These are phyloP conservation scores for Fibroporia radiculosa DNA, from an alignment of 768 basidiomycete genomes.

Conservation along the genomic window DNA sequence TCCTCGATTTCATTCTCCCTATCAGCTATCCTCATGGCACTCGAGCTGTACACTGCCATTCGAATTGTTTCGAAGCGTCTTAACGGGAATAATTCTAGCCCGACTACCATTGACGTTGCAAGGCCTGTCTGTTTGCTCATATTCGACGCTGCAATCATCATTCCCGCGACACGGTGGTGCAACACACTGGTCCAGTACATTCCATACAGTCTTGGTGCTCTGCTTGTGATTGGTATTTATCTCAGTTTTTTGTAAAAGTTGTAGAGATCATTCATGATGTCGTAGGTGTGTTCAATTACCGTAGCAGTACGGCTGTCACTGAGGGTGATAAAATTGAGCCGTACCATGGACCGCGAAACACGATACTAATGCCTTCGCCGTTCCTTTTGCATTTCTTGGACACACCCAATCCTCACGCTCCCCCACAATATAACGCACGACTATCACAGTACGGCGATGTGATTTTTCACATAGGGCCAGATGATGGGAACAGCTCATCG, in stretches of 20 bases:
- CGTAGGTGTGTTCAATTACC: conserved; percentile 15
- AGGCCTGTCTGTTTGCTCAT: conserved; percentile 33
- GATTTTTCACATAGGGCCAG: neutral
- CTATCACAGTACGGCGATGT: neutral
- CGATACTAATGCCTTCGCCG: conserved; percentile 9
- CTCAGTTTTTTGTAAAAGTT: neutral
- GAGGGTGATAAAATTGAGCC: too few species aligned
- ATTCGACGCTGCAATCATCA: conserved; percentile 34
- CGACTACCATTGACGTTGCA: conserved; percentile 23
- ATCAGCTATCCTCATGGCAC: conserved; percentile 25
- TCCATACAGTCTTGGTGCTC: conserved; percentile 33
- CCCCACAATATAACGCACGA: too few species aligned
- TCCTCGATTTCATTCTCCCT: conserved; percentile 30
- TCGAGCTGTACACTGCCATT: conserved; percentile 32
- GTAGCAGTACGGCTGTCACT: too few species aligned
- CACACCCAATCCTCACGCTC: neutral
- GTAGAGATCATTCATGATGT: neutral
- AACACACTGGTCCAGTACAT: conserved; percentile 32
- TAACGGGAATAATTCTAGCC: conserved; percentile 14
- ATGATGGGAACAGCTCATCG: too few species aligned
- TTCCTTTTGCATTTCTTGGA: conserved; percentile 12
- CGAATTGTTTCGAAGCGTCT: conserved; percentile 24
- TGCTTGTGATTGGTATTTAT: conserved; percentile 34
- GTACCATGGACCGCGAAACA: too few species aligned
- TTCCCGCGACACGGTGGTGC: conserved; percentile 27